Percentiles rank a stretch among this genome's conserved stretches.
phyloP scores from a whole-genome alignment of 352 stramenopile species.

The Phytopythium boreale region DNA sequence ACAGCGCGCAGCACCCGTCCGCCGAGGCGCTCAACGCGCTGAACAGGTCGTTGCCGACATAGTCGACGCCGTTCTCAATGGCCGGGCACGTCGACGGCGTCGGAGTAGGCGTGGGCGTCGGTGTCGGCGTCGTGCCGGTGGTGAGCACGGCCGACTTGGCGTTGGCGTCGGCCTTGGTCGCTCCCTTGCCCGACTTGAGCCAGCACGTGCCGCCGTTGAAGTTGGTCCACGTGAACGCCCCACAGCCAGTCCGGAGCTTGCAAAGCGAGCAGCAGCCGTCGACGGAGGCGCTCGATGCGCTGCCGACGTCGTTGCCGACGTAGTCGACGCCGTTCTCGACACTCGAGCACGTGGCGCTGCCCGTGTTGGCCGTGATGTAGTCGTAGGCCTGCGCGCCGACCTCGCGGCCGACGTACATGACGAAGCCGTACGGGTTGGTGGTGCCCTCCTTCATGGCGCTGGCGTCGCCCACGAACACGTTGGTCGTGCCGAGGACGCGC shows the following conservation, averaged over 20 bases:
- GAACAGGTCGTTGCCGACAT: slow-evolving; percentile 22
- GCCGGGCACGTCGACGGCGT: slow-evolving; percentile 15
- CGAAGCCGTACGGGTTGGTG: slow-evolving; percentile 66
- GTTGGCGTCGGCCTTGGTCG: slow-evolving; percentile 7
- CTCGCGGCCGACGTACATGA: slow-evolving; percentile 71
- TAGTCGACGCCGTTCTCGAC: slow-evolving; percentile 42
- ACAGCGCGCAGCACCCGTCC: slow-evolving; percentile 29
- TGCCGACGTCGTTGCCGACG: slow-evolving; percentile 34
- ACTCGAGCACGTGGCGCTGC: slow-evolving; percentile 14
- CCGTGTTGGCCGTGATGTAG: slow-evolving; percentile 22
- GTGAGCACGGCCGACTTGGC: slow-evolving; percentile 17
- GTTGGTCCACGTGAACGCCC: slow-evolving; percentile 48
- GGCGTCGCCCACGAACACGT: slow-evolving; percentile 65
- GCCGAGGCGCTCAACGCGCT: slow-evolving; percentile 15
- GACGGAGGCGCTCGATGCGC: slow-evolving; percentile 19
- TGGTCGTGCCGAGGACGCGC: slow-evolving; percentile 54
- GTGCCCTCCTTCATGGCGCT: slow-evolving; percentile 62
- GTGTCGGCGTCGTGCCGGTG: slow-evolving; percentile 8
- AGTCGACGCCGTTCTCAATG: slow-evolving; percentile 32
- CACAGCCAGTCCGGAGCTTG: slow-evolving; percentile 18
- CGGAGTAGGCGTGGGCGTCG: slow-evolving; percentile 8
- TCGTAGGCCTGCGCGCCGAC: slow-evolving; percentile 35
- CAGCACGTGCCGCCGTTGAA: slow-evolving; percentile 45
- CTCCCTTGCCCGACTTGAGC: slow-evolving; percentile 33
- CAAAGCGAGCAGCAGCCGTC: slow-evolving; percentile 39